Evolutionary conservation across 1,284 basidiomycete species (phyloP).

Genomic region (Kalmanozyma brasiliensis): DNA sequence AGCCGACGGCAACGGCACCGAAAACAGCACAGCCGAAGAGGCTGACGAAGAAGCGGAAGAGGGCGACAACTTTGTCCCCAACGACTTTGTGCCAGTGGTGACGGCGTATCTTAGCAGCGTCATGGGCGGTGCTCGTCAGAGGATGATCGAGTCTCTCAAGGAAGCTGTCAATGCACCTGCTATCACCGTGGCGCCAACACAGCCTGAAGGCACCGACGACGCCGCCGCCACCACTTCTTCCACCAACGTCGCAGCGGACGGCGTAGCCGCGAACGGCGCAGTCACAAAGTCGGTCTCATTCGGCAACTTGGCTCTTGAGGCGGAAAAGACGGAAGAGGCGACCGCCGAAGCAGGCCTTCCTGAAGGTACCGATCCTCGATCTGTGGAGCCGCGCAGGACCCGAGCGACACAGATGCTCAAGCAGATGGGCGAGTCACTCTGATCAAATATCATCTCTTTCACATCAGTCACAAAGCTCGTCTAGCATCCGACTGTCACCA

Average conservation of each 20-base stretch:
- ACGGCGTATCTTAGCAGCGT: constrained; percentile 46
- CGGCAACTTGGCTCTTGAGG: constrained; percentile 32
- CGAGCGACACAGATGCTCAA: constrained; percentile 30
- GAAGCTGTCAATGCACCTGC: constrained; percentile 40
- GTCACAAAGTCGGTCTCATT: constrained; percentile 42
- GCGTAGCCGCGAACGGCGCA: background rate
- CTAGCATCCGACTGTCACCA: no score
- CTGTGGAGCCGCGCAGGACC: constrained; percentile 29
- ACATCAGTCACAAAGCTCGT: background rate
- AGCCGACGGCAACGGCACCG: constrained; percentile 6
- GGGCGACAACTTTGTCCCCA: constrained; percentile 46
- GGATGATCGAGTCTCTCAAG: constrained; percentile 39
- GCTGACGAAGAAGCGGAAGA: constrained; percentile 29
- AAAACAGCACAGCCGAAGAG: constrained; percentile 8
- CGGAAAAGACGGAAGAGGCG: constrained; percentile 33
- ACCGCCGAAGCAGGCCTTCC: constrained; percentile 21
- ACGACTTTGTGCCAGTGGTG: constrained; percentile 40
- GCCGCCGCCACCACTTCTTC: constrained; percentile 2
- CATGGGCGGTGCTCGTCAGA: constrained; percentile 40
- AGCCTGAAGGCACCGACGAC: constrained; percentile 8
- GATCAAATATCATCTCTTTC: background rate
- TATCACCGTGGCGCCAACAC: constrained; percentile 5
- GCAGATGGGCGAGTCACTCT: constrained; percentile 31
- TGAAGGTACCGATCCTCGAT: constrained; percentile 26
- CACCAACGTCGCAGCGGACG: constrained; percentile 6